These are phyloP conservation scores for Paraconiothyrium brasiliense DNA, from an alignment of 2,329 filamentous ascomycete genomes.

Conservation along the genomic window DNA sequence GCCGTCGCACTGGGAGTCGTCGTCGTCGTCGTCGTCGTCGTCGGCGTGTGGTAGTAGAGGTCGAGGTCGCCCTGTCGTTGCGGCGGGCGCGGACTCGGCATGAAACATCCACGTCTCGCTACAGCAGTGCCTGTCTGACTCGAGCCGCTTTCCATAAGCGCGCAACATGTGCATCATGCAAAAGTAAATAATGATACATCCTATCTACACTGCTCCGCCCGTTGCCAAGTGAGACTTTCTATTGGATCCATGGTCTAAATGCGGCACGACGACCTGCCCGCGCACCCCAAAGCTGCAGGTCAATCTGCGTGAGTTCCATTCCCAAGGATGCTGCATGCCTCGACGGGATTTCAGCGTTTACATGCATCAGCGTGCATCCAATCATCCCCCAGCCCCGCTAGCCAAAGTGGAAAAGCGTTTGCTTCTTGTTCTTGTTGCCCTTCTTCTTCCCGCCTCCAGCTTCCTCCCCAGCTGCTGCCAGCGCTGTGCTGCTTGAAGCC, in stretches of 20 bases:
- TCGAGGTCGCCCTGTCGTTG: not conserved
- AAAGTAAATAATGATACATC: not conserved
- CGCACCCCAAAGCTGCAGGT: not conserved
- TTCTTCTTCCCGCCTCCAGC: conserved; percentile 53
- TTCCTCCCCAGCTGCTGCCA: conserved; percentile 33
- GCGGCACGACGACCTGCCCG: not conserved
- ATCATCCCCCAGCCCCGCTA: conserved; percentile 29
- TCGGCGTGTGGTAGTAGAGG: not conserved
- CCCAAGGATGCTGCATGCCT: conserved; percentile 13
- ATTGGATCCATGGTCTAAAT: not conserved
- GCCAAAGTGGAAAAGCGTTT: conserved; percentile 61
- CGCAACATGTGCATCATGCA: not conserved
- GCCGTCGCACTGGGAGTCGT: not conserved
- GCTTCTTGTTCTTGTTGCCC: conserved; percentile 61
- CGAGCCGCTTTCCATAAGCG: not conserved
- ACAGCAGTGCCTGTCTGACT: too few species aligned
- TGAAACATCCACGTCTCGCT: too few species aligned
- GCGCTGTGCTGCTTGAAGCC: conserved; percentile 31
- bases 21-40: not conserved
- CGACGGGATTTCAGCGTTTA: conserved; percentile 16
- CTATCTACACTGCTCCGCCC: not conserved
- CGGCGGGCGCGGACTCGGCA: too few species aligned
- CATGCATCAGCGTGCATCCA: conserved; percentile 14
- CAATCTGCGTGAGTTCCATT: conserved; percentile 19
- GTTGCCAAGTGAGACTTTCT: not conserved